Evolutionary conservation across 2,329 filamentous ascomycete genomes (phyloP).

Genomic region (Pseudogymnoascus sp.): DNA sequence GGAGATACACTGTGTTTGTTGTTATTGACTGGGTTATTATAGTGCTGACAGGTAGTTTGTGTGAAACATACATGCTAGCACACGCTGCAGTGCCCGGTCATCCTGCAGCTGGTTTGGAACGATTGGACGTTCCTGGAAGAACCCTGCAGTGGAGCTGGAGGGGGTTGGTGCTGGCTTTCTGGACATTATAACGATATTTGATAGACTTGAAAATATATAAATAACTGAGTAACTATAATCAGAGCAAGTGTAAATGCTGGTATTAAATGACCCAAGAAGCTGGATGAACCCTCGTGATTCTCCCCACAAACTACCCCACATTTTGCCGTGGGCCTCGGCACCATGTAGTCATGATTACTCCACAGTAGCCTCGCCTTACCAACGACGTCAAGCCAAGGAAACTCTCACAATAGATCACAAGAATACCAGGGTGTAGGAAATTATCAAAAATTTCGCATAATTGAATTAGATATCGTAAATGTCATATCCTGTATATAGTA

Average conservation of each 20-base stretch:
- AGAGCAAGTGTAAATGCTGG: neutral
- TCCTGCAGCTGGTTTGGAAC: slow-evolving; percentile 51
- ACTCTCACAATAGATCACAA: neutral
- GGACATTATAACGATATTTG: slow-evolving; percentile 3
- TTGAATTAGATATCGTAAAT: slow-evolving; percentile 9
- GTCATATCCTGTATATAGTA: slow-evolving; percentile 4
- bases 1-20: slow-evolving; percentile 25
- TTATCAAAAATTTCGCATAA: neutral
- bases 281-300: neutral
- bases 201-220: neutral
- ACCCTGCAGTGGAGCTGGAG: slow-evolving; percentile 39
- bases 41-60: slow-evolving; percentile 6
- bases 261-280: neutral
- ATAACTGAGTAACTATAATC: neutral
- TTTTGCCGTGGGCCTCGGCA: neutral
- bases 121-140: slow-evolving; percentile 47
- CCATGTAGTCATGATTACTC: neutral
- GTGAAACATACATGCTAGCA: slow-evolving; percentile 40
- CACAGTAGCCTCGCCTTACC: neutral
- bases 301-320: slow-evolving; percentile 1
- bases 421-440: neutral
- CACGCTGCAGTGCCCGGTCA: slow-evolving; percentile 44
- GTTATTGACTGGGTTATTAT: slow-evolving; percentile 16
- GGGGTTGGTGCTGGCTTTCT: slow-evolving; percentile 11
- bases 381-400: neutral